Evolutionary conservation across 257 asterid species (phyloP), one percentile per base, ranked within the genome.

Genomic region (Buddleja alternifolia): DNA sequence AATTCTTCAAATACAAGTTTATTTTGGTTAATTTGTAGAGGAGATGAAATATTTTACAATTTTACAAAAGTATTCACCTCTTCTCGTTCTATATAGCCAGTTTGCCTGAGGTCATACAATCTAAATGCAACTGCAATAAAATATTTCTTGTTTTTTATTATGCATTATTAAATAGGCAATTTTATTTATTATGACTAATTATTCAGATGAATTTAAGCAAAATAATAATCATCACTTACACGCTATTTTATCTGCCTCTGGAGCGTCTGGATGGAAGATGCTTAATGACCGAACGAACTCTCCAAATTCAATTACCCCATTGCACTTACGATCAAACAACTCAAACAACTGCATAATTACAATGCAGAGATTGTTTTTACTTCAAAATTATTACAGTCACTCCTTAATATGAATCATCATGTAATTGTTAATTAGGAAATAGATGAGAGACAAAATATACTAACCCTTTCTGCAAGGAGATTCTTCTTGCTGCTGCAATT

Each of bases 291-390:
- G 84, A 76, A 90, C 97, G 21, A 90, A 90, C 68, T 82, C 95
- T 48, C 88, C 93, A 58, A 90, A 90, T 67, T 84, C 95, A 57
- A 90, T 90, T 2, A 81, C 91, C 71, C 97, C 97, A 17, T 82
- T 84, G 15, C 17, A 71, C 85, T 85, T 84, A 21, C 68, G 53
- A 84, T 90, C 97, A 79, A 90, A 87, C 82, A 82, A 76, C 79
- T 86, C 85, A 73, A 90, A 90, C 74, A 90, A 46, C 95, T 88
- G 88, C 79, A 80, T 5, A 60, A 21, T 7, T 39, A 63, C 16
- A 53, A 62, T 4, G 53, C 14, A 41, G 37, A 29, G 46, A 60
- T 46, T 58, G 51, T 23, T 40, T 66, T 60, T 8, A 7, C 10
- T 34, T 45, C 10, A 59, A 29, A 68, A 16, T n/a, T n/a, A n/a